These are phyloP conservation scores for Neopestalotiopsis rosae DNA, from an alignment of 2,329 filamentous ascomycete species.

Conservation along the genomic window DNA sequence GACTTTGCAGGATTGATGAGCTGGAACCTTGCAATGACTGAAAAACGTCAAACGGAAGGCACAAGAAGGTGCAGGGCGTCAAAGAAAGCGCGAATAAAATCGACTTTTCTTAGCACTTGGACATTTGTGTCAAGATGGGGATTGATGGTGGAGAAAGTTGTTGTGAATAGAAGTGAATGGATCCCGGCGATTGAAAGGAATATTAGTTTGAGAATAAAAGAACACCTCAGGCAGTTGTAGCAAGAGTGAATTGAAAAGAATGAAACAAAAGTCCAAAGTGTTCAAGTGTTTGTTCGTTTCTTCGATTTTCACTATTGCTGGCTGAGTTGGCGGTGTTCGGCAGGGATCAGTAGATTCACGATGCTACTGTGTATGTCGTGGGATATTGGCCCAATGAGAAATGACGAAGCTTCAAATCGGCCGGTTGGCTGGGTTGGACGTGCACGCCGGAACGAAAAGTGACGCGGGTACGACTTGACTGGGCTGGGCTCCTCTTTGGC, in stretches of 20 bases:
- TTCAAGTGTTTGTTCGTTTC: background rate
- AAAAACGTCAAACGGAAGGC: background rate
- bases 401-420: background rate
- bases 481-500: background rate
- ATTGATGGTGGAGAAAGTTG: too few relatives aligned
- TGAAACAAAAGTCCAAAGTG: background rate
- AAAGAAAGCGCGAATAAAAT: background rate
- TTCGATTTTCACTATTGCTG: background rate
- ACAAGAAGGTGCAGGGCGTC: background rate
- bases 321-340: background rate
- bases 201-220: background rate
- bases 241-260: background rate
- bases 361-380: background rate
- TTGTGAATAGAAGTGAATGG: slow-evolving; percentile 2
- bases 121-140: background rate
- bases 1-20: slow-evolving; percentile 3
- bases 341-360: background rate
- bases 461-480: background rate
- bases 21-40: background rate
- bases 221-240: background rate
- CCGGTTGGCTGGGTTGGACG: background rate
- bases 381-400: background rate
- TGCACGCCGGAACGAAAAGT: background rate
- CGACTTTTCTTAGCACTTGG: background rate
- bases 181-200: background rate